Conservation (phyloP, 345 rosid genomes). For the Eucalyptus leucophloia region DNA sequence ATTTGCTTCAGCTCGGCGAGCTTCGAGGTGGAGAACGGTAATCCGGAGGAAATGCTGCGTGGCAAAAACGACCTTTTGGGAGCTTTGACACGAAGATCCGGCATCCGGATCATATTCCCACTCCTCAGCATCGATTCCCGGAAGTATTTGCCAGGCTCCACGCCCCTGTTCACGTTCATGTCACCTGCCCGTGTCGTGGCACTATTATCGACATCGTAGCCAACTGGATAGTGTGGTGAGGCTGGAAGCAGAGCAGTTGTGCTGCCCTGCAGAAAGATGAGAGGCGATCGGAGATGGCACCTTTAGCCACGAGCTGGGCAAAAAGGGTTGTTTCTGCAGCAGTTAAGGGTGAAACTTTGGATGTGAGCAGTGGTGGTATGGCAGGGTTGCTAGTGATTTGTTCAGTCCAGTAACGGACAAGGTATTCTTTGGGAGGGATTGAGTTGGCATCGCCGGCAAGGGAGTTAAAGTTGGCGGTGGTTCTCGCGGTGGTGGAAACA, state of each 20-base stretch:
- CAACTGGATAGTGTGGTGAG: constrained; percentile 28
- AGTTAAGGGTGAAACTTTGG: constrained; percentile 69
- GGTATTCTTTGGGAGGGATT: constrained; percentile 52
- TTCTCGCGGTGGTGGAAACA: background rate
- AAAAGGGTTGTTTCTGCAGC: constrained; percentile 54
- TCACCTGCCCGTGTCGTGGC: constrained; percentile 3
- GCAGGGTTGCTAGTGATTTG: constrained; percentile 36
- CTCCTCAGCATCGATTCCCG: constrained; percentile 47
- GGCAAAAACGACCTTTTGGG: constrained; percentile 88
- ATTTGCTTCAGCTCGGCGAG: constrained; percentile 11
- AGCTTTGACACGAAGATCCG: constrained; percentile 77
- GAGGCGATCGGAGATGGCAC: constrained; percentile 39
- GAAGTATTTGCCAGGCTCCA: constrained; percentile 77
- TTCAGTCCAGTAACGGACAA: constrained; percentile 83
- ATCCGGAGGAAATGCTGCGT: constrained; percentile 34
- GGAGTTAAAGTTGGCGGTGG: background rate
- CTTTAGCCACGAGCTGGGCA: constrained; percentile 53
- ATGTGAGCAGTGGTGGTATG: constrained; percentile 39
- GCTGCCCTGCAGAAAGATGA: constrained; percentile 73
- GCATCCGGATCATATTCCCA: constrained; percentile 67
- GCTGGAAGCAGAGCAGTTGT: constrained; percentile 69
- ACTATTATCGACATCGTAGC: constrained; percentile 1
- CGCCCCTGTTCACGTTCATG: constrained; percentile 45
- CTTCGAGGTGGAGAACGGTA: constrained; percentile 48
- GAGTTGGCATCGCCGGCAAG: constrained; percentile 17